Conservation (phyloP, 768 basidiomycete species). For the Baorangia bicolor region DNA sequence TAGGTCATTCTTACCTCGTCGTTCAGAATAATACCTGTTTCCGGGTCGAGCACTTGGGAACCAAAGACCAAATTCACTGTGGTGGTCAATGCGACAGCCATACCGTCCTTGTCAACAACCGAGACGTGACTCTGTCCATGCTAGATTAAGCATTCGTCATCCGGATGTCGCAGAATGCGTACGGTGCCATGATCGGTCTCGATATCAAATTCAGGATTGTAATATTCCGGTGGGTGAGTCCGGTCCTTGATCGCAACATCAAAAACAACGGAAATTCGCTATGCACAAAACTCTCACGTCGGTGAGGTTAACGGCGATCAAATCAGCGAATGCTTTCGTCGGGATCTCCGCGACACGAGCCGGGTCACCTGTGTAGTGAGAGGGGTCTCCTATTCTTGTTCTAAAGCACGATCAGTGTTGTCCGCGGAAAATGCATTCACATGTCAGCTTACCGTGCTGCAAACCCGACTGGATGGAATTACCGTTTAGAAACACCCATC, state of each 20-base stretch:
- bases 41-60: conserved; percentile 79
- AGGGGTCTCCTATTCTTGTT: conserved; percentile 80
- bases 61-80: conserved; percentile 92
- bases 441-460: conserved; percentile 49
- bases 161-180: neutral
- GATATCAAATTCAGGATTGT: conserved; percentile 78
- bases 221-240: conserved; percentile 82
- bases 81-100: conserved; percentile 84
- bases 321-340: conserved; percentile 64
- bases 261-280: conserved; percentile 3
- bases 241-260: conserved; percentile 50
- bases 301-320: conserved; percentile 67
- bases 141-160: conserved; percentile 5
- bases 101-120: conserved; percentile 78
- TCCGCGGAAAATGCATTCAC: conserved; percentile 8
- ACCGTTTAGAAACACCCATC: too few species aligned
- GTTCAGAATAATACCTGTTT: conserved; percentile 87
- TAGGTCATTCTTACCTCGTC: conserved; percentile 58
- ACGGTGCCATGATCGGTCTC: conserved; percentile 83
- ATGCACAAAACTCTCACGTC: conserved; percentile 57
- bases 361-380: conserved; percentile 53
- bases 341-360: conserved; percentile 60
- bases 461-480: conserved; percentile 69
- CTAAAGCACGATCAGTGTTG: conserved; percentile 39
- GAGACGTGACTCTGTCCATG: conserved; percentile 74